Evolutionary conservation across 2,329 filamentous ascomycete species (phyloP), one percentile per base, ranked within the genome.

Genomic region (Paradendryphiella salina): DNA sequence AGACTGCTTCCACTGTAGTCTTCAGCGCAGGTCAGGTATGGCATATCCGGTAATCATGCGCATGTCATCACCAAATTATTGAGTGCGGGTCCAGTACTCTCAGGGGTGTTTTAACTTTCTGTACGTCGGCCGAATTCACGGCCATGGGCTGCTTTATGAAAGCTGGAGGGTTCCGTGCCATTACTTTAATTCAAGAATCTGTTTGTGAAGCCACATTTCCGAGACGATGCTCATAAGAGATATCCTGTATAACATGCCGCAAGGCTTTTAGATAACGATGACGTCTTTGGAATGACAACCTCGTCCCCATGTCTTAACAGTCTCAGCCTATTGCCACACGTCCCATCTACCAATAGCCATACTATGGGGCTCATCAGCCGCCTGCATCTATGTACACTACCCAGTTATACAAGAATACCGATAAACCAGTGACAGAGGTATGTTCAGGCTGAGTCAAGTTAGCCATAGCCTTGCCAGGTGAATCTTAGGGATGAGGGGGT

Each of bases 401-500:
- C 11, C 11, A 20, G 26, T 15, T 32, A 28, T 32, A 44, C 34
- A 35, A 38, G 8, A 13, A 41, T 29, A 45, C 17, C 40, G 44
- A 47, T 44, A 46, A 34, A 42, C 37, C 51, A 41, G 29, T n/a
- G 31, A 28, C 36, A 41, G 45, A 31, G 31, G 4, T 18, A 17
- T 6, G 17, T 46, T 46, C 31, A 46, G 42, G 29, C 48, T 49
- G 23, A 42, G 40, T 28, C 36, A 7, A 21, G 18, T 29, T 41
- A 5, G 46, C 41, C 23, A 35, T 28, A 21, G 15, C 41, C n/a
- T 31, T 17, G 10, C 31, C 38, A 32, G 35, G 47, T 46, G 35
- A 23, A 14, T 18, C 26, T 33, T 44, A 52, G 44, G 49, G 49
- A 42, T 48, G 38, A 32, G 44, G 26, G 49, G 15, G 21, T n/a